A percentile compares a stretch with the other conserved stretches of the same genome.
Evolutionary conservation across 768 basidiomycete species (phyloP).

Genomic region (Podaxis sp.): DNA sequence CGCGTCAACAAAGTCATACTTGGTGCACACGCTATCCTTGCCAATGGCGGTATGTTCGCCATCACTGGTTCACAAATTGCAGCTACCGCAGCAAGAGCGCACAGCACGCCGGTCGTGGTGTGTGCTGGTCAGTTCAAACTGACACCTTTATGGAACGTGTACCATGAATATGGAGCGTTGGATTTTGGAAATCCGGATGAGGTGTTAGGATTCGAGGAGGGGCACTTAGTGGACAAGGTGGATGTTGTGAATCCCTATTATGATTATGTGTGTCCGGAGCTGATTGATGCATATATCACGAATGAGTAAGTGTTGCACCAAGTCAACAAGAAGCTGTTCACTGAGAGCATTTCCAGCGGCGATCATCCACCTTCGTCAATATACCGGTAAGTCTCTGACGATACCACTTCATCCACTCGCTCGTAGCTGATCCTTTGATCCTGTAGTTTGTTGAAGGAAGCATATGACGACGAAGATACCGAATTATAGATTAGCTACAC

Average conservation of each 20-base stretch:
- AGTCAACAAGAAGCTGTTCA: background rate
- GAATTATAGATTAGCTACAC: constrained; percentile 49
- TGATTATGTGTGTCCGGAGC: constrained; percentile 90
- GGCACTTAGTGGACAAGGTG: constrained; percentile 76
- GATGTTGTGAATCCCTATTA: constrained; percentile 96
- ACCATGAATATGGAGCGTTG: constrained; percentile 79
- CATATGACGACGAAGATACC: constrained; percentile 93
- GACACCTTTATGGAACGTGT: constrained; percentile 86
- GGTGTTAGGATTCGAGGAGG: constrained; percentile 73
- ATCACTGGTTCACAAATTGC: constrained; percentile 81
- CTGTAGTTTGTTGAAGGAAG: constrained; percentile 79
- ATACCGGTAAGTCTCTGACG: constrained; percentile 53
- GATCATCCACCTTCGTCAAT: constrained; percentile 96
- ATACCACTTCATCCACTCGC: background rate
- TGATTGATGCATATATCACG: constrained; percentile 92
- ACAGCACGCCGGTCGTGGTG: constrained; percentile 89
- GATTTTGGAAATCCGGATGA: constrained; percentile 69
- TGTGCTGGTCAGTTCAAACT: constrained; percentile 97
- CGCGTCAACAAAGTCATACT: constrained; percentile 96
- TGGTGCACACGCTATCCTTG: constrained; percentile 92
- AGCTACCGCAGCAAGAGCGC: constrained; percentile 82
- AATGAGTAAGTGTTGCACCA: constrained; percentile 72
- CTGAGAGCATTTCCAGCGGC: constrained; percentile 50
- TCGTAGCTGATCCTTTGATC: constrained; percentile 15
- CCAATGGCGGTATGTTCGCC: constrained; percentile 95